Base-by-base conservation (phyloP, 805 yeast species). In the Candida caryicola region DNA sequence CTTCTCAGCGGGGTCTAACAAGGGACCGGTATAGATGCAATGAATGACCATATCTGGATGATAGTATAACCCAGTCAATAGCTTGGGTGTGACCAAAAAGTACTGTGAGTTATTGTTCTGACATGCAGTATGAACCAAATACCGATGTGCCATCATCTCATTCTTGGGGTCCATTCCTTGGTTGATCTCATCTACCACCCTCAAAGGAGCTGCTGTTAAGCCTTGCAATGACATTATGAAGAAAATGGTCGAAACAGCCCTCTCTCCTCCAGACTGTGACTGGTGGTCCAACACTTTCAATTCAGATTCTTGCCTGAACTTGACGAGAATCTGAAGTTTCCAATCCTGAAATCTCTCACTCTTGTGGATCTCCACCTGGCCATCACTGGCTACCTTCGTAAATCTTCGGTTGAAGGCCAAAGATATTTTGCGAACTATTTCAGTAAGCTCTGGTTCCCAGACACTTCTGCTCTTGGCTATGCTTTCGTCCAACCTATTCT, bases 131-230 rank as follows among this genome's bases (percentile, higher is more conserved):
- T 84, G 80, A 1, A 91, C 96, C 73, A 93, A 81, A 45, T 86
- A 77, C 45, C 77, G 76, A 57, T 91, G 96, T 2, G 93, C 90
- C 64, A 78, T 72, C 45, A 90, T 77, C 60, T 93, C 99, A 55
- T 93, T 93, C 43, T 77, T 77, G 9, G 95, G 85, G 64, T 93
- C 99, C 98, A 93, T 90, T 49, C 99, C 99, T 65, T 93, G 99
- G 58, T 93, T 93, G 45, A 93, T 95, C 68, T 93, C 99, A 63
- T 93, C 99, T 5, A 93, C 96, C 2, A 91, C 90, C 55, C 98
- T 71, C 54, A 93, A 88, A 7, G 99, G 98, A 0, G 96, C 87
- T 19, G 76, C 74, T 0, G 97, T 82, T 40, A 85, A 71, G 8
- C 89, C 91, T 64, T 93, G 99, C 45, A 93, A 68, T 1, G 98